Evolutionary conservation across 768 basidiomycete genomes (phyloP).

Genomic region (Kwoniella sp.): DNA sequence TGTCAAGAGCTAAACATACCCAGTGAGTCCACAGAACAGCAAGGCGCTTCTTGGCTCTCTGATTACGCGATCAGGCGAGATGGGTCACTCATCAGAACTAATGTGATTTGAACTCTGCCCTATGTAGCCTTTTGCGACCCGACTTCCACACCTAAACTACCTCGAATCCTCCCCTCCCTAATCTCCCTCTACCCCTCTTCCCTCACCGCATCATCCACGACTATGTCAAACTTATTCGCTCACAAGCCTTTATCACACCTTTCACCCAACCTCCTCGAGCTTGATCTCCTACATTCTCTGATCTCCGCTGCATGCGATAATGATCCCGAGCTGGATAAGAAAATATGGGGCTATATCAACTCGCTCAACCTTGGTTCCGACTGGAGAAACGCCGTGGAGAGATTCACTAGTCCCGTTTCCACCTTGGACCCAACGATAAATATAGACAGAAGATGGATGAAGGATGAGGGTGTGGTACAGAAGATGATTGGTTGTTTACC

Average conservation of each 20-base stretch:
- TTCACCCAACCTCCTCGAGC: constrained; percentile 84
- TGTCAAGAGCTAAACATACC: constrained; percentile 61
- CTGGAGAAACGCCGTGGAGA: constrained; percentile 69
- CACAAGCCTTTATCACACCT: constrained; percentile 64
- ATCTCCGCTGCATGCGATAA: constrained; percentile 54
- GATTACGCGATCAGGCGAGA: too few relatives aligned
- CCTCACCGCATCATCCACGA: neutral
- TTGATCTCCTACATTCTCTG: constrained; percentile 58
- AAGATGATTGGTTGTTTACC: constrained; percentile 81
- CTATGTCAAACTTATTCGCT: neutral
- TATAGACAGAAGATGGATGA: constrained; percentile 55
- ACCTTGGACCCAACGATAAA: neutral
- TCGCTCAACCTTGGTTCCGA: constrained; percentile 66
- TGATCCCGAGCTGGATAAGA: constrained; percentile 58
- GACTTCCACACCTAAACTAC: constrained; percentile 82
- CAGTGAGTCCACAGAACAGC: constrained; percentile 58
- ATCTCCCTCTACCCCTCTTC: constrained; percentile 9
- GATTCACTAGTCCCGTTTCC: constrained; percentile 59
- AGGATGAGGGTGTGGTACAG: constrained; percentile 71
- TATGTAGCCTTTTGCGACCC: constrained; percentile 82
- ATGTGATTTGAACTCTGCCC: neutral
- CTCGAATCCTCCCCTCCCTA: constrained; percentile 67
- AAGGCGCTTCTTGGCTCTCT: too few relatives aligned
- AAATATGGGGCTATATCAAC: constrained; percentile 71
- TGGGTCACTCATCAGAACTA: too few relatives aligned